phyloP scores from a whole-genome alignment of 2,329 filamentous ascomycete genomes.

The Exophiala viscosa region DNA sequence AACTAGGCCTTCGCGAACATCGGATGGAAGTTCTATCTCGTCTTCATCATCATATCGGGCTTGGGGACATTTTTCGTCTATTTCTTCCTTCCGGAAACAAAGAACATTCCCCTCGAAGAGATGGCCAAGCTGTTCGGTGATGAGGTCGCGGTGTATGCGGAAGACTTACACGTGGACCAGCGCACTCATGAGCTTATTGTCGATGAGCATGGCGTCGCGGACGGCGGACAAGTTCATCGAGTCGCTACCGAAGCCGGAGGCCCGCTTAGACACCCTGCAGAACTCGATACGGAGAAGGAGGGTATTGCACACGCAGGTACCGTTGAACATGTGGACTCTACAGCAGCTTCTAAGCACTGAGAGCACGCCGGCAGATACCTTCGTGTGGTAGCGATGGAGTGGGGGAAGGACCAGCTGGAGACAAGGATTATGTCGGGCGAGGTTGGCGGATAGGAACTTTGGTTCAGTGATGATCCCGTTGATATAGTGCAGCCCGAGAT shows the following conservation, averaged over 20 bases:
- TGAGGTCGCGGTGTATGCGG: conserved; percentile 12
- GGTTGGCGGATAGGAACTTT: too few species aligned
- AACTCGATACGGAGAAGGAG: conserved; percentile 3
- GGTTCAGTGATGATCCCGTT: too few species aligned
- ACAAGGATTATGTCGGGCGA: too few species aligned
- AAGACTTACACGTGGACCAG: conserved; percentile 15
- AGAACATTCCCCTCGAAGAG: conserved; percentile 34
- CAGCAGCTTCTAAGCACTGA: too few species aligned
- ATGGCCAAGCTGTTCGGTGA: conserved; percentile 35
- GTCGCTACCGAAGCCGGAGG: conserved; percentile 6
- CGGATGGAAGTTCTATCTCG: conserved; percentile 34
- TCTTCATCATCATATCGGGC: conserved; percentile 21
- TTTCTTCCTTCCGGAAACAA: conserved; percentile 31
- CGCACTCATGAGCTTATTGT: conserved; percentile 14
- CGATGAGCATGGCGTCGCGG: conserved; percentile 5
- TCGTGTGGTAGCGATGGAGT: too few species aligned
- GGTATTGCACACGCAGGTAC: not conserved
- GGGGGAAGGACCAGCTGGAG: too few species aligned
- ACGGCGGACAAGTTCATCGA: not conserved
- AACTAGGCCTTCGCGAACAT: conserved; percentile 32
- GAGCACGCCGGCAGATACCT: too few species aligned
- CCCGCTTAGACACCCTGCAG: not conserved
- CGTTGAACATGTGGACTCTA: conserved; percentile 2
- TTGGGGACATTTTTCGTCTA: conserved; percentile 7
- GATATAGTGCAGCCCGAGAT: too few species aligned